Conservation (phyloP, 352 stramenopile species). For the Globisporangium nodosum region DNA sequence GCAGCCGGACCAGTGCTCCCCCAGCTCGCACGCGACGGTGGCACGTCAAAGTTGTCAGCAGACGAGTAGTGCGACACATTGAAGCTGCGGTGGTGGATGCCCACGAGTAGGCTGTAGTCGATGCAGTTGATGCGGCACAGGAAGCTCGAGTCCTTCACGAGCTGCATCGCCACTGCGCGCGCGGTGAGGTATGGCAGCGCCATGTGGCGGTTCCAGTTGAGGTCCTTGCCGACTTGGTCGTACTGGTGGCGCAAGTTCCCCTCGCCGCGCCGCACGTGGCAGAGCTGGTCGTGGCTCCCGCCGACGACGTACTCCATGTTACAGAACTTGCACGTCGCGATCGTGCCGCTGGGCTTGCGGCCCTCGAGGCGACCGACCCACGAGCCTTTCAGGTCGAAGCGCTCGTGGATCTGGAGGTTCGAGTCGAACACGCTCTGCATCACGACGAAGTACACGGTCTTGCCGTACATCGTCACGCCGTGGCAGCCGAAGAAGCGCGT, state of each 20-base stretch:
- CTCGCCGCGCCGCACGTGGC: slow-evolving; percentile 50
- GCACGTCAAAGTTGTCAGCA: slow-evolving; percentile 35
- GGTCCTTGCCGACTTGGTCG: slow-evolving; percentile 76
- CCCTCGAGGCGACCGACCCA: slow-evolving; percentile 79
- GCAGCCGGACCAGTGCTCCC: slow-evolving; percentile 4
- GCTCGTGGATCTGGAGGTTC: slow-evolving; percentile 71
- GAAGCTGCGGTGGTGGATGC: slow-evolving; percentile 89
- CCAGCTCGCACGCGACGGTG: slow-evolving; percentile 17
- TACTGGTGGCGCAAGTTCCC: slow-evolving; percentile 72
- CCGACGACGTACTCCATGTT: slow-evolving; percentile 58
- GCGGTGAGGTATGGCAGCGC: slow-evolving; percentile 49
- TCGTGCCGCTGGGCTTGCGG: slow-evolving; percentile 60
- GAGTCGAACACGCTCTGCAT: slow-evolving; percentile 85
- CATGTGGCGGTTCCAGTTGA: slow-evolving; percentile 85
- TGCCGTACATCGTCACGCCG: slow-evolving; percentile 81
- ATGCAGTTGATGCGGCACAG: slow-evolving; percentile 92
- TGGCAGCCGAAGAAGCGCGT: slow-evolving; percentile 79
- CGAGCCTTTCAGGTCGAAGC: slow-evolving; percentile 80
- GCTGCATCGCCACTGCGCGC: slow-evolving; percentile 54
- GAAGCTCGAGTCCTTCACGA: slow-evolving; percentile 87
- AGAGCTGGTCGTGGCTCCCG: slow-evolving; percentile 64
- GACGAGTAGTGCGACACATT: slow-evolving; percentile 74
- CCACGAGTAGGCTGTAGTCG: slow-evolving; percentile 94
- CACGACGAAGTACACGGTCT: slow-evolving; percentile 80
- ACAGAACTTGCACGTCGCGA: slow-evolving; percentile 74